Conservation (phyloP, 2,329 filamentous ascomycete genomes). For the Fusarium sp. region DNA sequence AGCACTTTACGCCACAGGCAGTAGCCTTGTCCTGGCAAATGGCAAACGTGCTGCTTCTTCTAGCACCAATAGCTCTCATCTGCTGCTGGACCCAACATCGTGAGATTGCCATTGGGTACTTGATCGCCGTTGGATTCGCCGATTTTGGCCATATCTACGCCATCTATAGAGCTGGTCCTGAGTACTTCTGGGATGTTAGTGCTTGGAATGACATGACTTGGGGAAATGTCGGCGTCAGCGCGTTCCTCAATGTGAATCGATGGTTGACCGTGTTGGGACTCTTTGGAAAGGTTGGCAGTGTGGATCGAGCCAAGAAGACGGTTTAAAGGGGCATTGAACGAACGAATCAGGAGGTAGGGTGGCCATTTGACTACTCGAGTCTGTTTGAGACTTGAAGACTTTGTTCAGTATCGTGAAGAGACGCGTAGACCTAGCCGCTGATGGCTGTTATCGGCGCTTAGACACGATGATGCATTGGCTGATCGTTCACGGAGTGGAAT, state of each 20-base stretch:
- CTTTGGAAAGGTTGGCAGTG: slow-evolving; percentile 1
- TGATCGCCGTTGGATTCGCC: neutral
- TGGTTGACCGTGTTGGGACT: slow-evolving; percentile 8
- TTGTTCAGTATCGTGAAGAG: neutral
- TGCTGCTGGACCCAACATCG: slow-evolving; percentile 12
- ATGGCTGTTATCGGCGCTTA: neutral
- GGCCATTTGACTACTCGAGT: neutral
- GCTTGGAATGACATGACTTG: slow-evolving; percentile 11
- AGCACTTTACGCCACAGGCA: slow-evolving; percentile 9
- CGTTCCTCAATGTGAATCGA: slow-evolving; percentile 12
- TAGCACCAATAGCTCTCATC: slow-evolving; percentile 3
- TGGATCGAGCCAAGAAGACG: neutral
- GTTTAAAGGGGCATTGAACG: neutral
- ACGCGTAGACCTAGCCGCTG: neutral
- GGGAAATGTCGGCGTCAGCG: slow-evolving; percentile 13
- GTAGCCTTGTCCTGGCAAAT: slow-evolving; percentile 8
- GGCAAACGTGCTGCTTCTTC: neutral
- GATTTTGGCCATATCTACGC: slow-evolving; percentile 2
- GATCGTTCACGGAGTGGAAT: neutral
- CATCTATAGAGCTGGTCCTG: neutral
- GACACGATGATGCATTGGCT: neutral
- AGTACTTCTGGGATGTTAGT: slow-evolving; percentile 7
- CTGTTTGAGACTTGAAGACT: neutral
- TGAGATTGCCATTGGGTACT: neutral
- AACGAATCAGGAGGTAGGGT: neutral